Evolutionary conservation across 1,284 basidiomycete species (phyloP).

Genomic region (Mycena sp.): DNA sequence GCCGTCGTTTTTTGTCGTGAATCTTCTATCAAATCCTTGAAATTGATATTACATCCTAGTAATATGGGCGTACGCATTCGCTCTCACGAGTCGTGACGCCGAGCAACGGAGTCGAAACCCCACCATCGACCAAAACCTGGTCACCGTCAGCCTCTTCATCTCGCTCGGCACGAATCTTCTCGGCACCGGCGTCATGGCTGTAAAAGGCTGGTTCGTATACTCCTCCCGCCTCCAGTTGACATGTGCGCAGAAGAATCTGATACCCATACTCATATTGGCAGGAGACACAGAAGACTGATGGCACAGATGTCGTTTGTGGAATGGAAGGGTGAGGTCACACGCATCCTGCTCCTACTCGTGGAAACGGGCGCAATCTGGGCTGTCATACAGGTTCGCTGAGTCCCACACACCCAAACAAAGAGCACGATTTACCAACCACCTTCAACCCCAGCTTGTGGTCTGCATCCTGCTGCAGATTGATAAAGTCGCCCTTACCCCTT

Average conservation of each 20-base stretch:
- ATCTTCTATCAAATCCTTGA: too few species aligned
- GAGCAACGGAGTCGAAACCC: slow-evolving; percentile 1
- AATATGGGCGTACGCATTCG: slow-evolving; percentile 8
- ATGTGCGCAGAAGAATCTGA: neutral
- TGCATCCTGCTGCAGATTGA: slow-evolving; percentile 6
- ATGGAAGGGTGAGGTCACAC: neutral
- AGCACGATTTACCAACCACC: neutral
- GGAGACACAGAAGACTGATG: slow-evolving; percentile 7
- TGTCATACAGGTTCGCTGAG: slow-evolving; percentile 3
- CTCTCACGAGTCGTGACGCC: slow-evolving; percentile 11
- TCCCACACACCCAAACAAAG: neutral
- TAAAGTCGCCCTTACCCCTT: neutral
- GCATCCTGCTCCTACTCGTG: slow-evolving; percentile 13
- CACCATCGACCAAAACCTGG: slow-evolving; percentile 8
- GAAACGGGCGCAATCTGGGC: slow-evolving; percentile 23
- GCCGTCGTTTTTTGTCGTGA: too few species aligned
- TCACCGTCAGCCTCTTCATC: slow-evolving; percentile 9
- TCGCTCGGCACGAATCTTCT: slow-evolving; percentile 19
- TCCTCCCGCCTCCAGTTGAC: neutral
- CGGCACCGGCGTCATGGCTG: slow-evolving; percentile 8
- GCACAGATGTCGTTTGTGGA: neutral
- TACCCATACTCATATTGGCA: neutral
- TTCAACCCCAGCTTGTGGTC: neutral
- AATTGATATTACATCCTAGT: neutral
- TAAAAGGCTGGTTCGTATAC: slow-evolving; percentile 11